Evolutionary conservation across 345 rosid species (phyloP).

Genomic region (Bruguiera gymnorhiza): DNA sequence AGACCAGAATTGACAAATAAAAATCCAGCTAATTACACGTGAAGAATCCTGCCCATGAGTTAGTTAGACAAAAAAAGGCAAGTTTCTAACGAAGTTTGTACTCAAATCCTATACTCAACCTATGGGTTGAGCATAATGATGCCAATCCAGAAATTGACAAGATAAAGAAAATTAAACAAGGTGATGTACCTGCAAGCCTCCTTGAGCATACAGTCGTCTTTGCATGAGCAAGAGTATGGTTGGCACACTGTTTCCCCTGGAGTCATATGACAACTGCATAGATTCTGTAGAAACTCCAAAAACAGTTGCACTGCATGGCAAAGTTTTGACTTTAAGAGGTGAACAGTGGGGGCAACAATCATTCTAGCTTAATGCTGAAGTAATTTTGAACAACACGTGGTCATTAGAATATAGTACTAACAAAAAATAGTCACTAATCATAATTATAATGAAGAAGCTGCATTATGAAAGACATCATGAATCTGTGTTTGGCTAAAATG

Average conservation of each 20-base stretch:
- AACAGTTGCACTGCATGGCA: constrained; percentile 30
- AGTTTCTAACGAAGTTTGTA: background rate
- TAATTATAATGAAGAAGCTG: too few species aligned
- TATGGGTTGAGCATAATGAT: background rate
- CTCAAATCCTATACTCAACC: background rate
- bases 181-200: constrained; percentile 30
- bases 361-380: background rate
- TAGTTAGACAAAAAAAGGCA: background rate
- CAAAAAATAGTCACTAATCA: too few species aligned
- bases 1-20: background rate
- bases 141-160: background rate
- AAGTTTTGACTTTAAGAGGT: background rate
- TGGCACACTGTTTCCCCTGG: constrained; percentile 34
- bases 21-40: background rate
- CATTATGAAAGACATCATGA: too few species aligned
- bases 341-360: background rate
- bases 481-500: too few species aligned
- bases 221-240: constrained; percentile 35
- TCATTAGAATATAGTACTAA: too few species aligned
- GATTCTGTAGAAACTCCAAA: constrained; percentile 42
- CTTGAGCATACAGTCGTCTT: constrained; percentile 24
- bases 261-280: constrained; percentile 35
- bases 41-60: background rate
- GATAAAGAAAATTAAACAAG: constrained; percentile 4
- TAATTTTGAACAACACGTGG: background rate